Evolutionary conservation across 2,329 filamentous ascomycete genomes (phyloP).

Genomic region (Penicillium occitanis): DNA sequence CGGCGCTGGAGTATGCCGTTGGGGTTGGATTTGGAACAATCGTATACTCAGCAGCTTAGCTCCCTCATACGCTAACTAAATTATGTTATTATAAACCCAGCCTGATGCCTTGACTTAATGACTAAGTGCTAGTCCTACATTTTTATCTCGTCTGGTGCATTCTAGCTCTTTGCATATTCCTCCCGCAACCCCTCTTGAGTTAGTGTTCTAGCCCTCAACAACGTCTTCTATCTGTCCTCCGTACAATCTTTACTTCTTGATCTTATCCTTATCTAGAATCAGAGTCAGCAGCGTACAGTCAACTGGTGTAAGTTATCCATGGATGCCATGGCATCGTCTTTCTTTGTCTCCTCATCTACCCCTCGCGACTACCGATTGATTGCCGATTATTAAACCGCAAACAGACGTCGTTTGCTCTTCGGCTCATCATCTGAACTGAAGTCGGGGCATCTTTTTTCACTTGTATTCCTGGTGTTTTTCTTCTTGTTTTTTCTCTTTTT

Average conservation of each 20-base stretch:
- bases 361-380: neutral
- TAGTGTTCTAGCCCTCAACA: slow-evolving; percentile 10
- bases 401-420: slow-evolving; percentile 3
- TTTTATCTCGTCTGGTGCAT: slow-evolving; percentile 12
- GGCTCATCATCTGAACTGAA: neutral
- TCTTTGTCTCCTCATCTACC: neutral
- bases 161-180: slow-evolving; percentile 16
- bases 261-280: neutral
- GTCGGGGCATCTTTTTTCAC: neutral
- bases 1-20: slow-evolving; percentile 10
- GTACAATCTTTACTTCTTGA: neutral
- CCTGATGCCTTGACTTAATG: neutral
- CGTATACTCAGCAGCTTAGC: neutral
- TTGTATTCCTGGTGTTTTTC: neutral
- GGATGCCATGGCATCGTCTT: neutral
- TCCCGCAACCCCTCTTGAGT: slow-evolving; percentile 22
- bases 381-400: neutral
- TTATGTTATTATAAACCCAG: slow-evolving; percentile 15
- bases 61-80: neutral
- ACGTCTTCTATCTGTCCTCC: slow-evolving; percentile 5
- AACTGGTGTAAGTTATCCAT: neutral
- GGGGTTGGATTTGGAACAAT: slow-evolving; percentile 7
- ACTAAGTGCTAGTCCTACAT: slow-evolving; percentile 12
- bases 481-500: neutral
- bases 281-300: neutral